phyloP scores from a whole-genome alignment of 441 rosid genomes.

The Gossypium davidsonii region DNA sequence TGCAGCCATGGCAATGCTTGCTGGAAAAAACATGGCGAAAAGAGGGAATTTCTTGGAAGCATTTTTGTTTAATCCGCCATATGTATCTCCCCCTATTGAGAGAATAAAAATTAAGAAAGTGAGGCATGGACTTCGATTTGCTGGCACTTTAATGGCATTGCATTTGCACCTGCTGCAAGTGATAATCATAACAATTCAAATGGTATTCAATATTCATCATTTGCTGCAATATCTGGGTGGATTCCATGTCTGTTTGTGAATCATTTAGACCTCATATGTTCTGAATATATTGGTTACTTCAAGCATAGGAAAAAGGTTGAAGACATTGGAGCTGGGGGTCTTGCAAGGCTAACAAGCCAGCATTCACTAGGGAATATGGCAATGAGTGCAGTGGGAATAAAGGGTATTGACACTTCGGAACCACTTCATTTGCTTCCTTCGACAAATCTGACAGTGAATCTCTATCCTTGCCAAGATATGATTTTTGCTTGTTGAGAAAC shows the following conservation, averaged over 20 bases:
- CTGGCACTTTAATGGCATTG: conserved; percentile 65
- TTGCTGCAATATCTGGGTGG: conserved; percentile 59
- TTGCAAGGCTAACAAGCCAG: conserved; percentile 54
- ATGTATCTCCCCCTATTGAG: conserved; percentile 62
- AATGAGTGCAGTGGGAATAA: conserved; percentile 50
- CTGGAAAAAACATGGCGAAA: conserved; percentile 71
- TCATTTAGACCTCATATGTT: conserved; percentile 52
- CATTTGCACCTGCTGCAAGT: conserved; percentile 42
- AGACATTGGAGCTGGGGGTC: conserved; percentile 58
- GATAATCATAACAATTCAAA: conserved; percentile 19
- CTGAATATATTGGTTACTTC: conserved; percentile 73
- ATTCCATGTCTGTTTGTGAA: conserved; percentile 55
- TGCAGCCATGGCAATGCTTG: conserved; percentile 70
- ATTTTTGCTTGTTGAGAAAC: no score
- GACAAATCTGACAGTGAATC: conserved; percentile 47
- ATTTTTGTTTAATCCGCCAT: conserved; percentile 76
- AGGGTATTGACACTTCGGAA: conserved; percentile 47
- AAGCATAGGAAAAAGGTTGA: conserved; percentile 77
- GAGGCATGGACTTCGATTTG: conserved; percentile 59
- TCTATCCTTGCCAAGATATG: conserved; percentile 29
- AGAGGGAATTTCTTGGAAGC: conserved; percentile 44
- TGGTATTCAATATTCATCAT: conserved; percentile 35
- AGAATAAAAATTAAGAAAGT: conserved; percentile 52
- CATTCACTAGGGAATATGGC: conserved; percentile 53
- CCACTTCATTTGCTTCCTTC: conserved; percentile 77